Percentiles rank a stretch among this genome's conserved stretches.
Conservation (phyloP, 805 yeast genomes). For the Cyberlindnera misumaiensis region DNA sequence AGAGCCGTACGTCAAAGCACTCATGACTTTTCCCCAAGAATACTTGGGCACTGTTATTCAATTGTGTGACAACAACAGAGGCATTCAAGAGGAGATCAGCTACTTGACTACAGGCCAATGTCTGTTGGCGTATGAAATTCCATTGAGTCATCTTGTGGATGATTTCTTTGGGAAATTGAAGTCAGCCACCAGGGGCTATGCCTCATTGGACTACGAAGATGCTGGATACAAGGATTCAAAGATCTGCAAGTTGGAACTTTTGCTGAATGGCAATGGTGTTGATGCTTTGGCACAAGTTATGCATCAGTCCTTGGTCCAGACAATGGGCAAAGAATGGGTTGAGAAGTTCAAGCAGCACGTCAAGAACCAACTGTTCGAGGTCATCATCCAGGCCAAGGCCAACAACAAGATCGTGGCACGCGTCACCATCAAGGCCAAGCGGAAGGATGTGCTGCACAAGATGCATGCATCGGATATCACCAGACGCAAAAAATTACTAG, state of each 20-base stretch:
- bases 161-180: slow-evolving; percentile 93
- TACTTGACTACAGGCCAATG: slow-evolving; percentile 79
- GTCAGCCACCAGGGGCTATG: slow-evolving; percentile 87
- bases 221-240: slow-evolving; percentile 78
- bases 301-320: slow-evolving; percentile 72
- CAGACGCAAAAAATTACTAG: slow-evolving; percentile 80
- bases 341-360: slow-evolving; percentile 73
- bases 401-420: slow-evolving; percentile 77
- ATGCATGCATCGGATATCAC: slow-evolving; percentile 91
- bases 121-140: slow-evolving; percentile 69
- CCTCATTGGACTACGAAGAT: slow-evolving; percentile 91
- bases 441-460: slow-evolving; percentile 92
- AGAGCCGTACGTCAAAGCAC: slow-evolving; percentile 88
- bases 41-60: slow-evolving; percentile 83
- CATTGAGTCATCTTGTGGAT: slow-evolving; percentile 85
- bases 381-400: slow-evolving; percentile 85
- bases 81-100: slow-evolving; percentile 71
- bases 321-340: slow-evolving; percentile 77
- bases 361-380: slow-evolving; percentile 82
- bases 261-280: slow-evolving; percentile 82
- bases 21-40: slow-evolving; percentile 87
- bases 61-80: slow-evolving; percentile 79
- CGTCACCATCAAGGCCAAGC: slow-evolving; percentile 86
- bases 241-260: slow-evolving; percentile 78
- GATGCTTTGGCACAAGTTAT: slow-evolving; percentile 91